phyloP scores from a whole-genome alignment of 2,329 filamentous ascomycete genomes.

The Eutypella sp. region DNA sequence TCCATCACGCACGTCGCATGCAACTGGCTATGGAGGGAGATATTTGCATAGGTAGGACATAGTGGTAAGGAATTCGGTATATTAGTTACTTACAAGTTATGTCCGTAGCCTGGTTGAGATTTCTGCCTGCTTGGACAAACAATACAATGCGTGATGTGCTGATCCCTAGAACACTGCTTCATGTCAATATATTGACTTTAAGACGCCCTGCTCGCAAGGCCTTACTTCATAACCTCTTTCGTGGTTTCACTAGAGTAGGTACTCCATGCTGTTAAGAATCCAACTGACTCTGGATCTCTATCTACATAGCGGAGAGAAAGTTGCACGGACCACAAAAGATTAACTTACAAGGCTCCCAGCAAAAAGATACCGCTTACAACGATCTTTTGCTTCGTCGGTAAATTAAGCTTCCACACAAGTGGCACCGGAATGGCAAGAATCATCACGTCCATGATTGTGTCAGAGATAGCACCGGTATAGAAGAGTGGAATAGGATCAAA shows the following conservation, averaged over 20 bases:
- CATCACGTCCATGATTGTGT: conserved; percentile 4
- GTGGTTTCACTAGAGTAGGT: neutral
- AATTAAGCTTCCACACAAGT: conserved; percentile 2
- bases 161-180: conserved; percentile 3
- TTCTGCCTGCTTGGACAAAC: conserved; percentile 1
- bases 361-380: conserved; percentile 5
- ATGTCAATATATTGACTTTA: neutral
- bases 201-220: too few relatives aligned
- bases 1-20: too few relatives aligned
- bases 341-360: conserved; percentile 6
- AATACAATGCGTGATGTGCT: conserved; percentile 5
- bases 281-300: too few relatives aligned
- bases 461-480: conserved; percentile 2
- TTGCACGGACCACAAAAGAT: too few relatives aligned
- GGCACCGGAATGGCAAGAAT: conserved; percentile 3
- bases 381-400: conserved; percentile 4
- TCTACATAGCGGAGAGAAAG: too few relatives aligned
- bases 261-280: neutral
- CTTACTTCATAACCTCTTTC: too few relatives aligned
- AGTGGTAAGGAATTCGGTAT: too few relatives aligned
- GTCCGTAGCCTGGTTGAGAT: neutral
- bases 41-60: too few relatives aligned
- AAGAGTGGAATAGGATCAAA: conserved; percentile 5
- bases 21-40: too few relatives aligned
- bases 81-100: neutral